Conservation (phyloP, 352 stramenopile species). For the Globisporangium nodosum region DNA sequence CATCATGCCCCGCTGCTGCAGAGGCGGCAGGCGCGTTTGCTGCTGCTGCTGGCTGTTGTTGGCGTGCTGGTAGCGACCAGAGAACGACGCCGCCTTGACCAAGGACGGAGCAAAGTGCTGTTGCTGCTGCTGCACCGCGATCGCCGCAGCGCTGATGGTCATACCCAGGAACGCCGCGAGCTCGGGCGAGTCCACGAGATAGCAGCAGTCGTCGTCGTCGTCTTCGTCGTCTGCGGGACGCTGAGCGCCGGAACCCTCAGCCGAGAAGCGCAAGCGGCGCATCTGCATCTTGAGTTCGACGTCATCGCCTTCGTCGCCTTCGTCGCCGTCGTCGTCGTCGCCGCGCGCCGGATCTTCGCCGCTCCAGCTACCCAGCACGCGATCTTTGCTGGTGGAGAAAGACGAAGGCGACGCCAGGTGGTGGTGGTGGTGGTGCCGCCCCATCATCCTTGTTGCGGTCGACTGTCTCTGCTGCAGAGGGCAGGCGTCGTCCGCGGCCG, state of each 20-base stretch:
- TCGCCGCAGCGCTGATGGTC: background rate
- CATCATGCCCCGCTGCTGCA: background rate
- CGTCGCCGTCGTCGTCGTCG: background rate
- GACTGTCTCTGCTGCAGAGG: background rate
- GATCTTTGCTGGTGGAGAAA: background rate
- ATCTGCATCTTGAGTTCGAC: slow-evolving; percentile 3
- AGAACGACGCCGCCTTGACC: slow-evolving; percentile 14
- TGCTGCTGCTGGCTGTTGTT: background rate
- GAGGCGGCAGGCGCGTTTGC: background rate
- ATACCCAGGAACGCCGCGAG: slow-evolving; percentile 12
- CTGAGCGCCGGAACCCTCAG: background rate
- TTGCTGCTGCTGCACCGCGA: background rate
- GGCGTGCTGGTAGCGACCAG: slow-evolving; percentile 1
- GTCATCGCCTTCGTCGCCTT: background rate
- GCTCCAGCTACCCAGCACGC: background rate
- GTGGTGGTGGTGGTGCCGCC: background rate
- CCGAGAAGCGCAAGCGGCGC: background rate
- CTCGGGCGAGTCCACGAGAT: slow-evolving; percentile 11
- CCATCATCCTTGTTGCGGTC: slow-evolving; percentile 12
- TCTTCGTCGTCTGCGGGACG: background rate
- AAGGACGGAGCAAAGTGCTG: background rate
- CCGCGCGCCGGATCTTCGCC: background rate
- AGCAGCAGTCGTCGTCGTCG: slow-evolving; percentile 1
- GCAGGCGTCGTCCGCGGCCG: no score
- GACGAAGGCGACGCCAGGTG: background rate